Evolutionary conservation across 148 eudicot species (phyloP), one percentile per base, ranked within the genome.

Genomic region (Rhododendron ovatum): DNA sequence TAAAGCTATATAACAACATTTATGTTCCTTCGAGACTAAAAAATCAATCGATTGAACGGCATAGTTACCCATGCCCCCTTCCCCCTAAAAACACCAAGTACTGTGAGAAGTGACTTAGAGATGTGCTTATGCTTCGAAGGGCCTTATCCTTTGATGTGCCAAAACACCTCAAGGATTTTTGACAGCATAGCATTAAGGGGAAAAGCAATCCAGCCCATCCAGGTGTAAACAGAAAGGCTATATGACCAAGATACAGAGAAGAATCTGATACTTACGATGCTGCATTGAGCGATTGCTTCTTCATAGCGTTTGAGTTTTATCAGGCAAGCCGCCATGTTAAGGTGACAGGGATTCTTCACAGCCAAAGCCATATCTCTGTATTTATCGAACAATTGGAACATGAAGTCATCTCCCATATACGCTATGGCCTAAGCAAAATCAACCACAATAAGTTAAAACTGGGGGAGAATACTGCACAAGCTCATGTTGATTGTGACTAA

Each of bases 361-460:
- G 98, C 99, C 92, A 95, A 87, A 87, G 99, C 99, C 98, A 95
- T 97, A 88, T 97, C 99, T 76, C 93, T 95, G 86, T 92, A 97
- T 91, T 93, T 97, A 10, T 98, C 99, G 59, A 93, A 95, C 88
- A 97, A 90, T 90, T 95, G 99, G 91, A 97, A 97, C 98, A 97
- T 94, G 91, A 97, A 97, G 83, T 97, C 99, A 89, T 97, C 99
- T 86, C 98, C 98, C 98, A 97, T 92, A 86, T 97, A 97, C 90
- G 99, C 99, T 90, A 94, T 92, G 75, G 99, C 99, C 99, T 97
- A 87, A 22, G 33, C 24, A 82, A 59, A 24, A 84, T 84, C 28
- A 37, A 51, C 57, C 41, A 80, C 61, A 33, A 12, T 83, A 37
- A 7, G 78, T 63, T 18, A 87, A 67, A 55, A 80, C 41, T 26